phyloP scores from a whole-genome alignment of 805 yeast genomes.

The Hanseniaspora mollemarum region DNA sequence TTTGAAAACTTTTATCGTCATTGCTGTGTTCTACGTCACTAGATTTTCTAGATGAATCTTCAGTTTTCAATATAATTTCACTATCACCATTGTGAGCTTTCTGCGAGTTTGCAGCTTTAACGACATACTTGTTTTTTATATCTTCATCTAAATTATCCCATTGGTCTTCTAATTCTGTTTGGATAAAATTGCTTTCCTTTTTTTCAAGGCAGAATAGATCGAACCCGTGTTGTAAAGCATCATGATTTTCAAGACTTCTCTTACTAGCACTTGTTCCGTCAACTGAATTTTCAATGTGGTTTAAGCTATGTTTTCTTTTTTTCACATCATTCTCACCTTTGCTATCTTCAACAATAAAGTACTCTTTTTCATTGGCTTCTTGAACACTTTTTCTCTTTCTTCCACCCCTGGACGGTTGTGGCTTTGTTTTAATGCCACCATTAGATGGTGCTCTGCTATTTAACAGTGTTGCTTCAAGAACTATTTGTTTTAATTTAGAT shows the following conservation, averaged over 20 bases:
- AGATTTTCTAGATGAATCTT: not conserved
- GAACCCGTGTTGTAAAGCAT: not conserved
- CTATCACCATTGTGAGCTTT: not conserved
- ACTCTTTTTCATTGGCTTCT: slow-evolving; percentile 19
- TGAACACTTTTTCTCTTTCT: slow-evolving; percentile 21
- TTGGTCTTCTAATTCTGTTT: not conserved
- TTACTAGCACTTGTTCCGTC: not conserved
- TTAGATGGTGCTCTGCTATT: slow-evolving; percentile 46
- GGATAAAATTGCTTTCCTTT: slow-evolving; percentile 14
- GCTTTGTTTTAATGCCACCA: not conserved
- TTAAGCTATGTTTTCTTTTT: slow-evolving; percentile 12
- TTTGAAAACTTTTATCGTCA: slow-evolving; percentile 16
- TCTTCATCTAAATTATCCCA: slow-evolving; percentile 39
- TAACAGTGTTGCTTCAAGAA: slow-evolving; percentile 60
- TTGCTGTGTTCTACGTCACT: slow-evolving; percentile 18
- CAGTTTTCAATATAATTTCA: not conserved
- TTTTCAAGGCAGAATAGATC: not conserved
- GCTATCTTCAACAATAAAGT: slow-evolving; percentile 15
- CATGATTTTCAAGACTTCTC: slow-evolving; percentile 1
- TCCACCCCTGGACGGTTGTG: slow-evolving; percentile 20
- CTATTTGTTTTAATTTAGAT: slow-evolving; percentile 61
- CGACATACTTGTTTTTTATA: slow-evolving; percentile 66
- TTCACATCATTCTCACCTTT: slow-evolving; percentile 10
- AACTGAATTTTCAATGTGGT: not conserved
- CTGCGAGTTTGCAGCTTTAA: slow-evolving; percentile 32